Conservation (phyloP, 345 rosid species). For the Arabis hirsuta region DNA sequence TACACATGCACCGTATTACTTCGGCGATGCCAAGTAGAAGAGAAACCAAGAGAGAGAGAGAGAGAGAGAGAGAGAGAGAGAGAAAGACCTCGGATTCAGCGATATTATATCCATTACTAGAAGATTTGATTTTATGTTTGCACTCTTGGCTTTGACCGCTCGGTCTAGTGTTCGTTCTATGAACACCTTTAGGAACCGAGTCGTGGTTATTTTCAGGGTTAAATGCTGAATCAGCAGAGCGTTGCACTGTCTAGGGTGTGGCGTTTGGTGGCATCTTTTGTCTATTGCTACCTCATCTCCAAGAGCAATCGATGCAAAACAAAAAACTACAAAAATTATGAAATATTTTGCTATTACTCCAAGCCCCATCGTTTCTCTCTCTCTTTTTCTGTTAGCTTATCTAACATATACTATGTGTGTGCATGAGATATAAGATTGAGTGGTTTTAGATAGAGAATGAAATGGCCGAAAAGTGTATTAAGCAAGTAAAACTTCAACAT, state of each 20-base stretch:
- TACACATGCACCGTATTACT: no score
- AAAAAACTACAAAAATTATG: no score
- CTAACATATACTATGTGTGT: no score
- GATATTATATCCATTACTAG: no score
- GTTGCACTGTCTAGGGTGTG: constrained; percentile 65
- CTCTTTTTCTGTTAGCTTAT: no score
- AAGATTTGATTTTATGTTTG: constrained; percentile 16
- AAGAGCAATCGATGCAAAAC: background rate
- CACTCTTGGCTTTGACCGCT: constrained; percentile 44
- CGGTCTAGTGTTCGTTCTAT: constrained; percentile 52
- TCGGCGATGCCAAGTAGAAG: no score
- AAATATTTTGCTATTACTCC: background rate
- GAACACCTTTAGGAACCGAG: constrained; percentile 54
- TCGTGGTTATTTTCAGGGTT: constrained; percentile 24
- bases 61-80: background rate
- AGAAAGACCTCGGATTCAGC: no score
- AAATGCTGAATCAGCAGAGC: constrained; percentile 39
- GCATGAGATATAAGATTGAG: no score
- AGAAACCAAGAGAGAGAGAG: background rate
- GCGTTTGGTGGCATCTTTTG: constrained; percentile 70
- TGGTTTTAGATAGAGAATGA: no score
- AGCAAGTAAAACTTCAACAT: constrained; percentile 8
- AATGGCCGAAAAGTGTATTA: constrained; percentile 4
- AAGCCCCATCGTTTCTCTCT: background rate
- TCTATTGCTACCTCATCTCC: background rate